A percentile compares a stretch with the other conserved stretches of the same genome.
These are phyloP conservation scores for Paracorniculantispora psalliotae DNA, from an alignment of 2,329 filamentous ascomycete genomes.

Conservation along the genomic window DNA sequence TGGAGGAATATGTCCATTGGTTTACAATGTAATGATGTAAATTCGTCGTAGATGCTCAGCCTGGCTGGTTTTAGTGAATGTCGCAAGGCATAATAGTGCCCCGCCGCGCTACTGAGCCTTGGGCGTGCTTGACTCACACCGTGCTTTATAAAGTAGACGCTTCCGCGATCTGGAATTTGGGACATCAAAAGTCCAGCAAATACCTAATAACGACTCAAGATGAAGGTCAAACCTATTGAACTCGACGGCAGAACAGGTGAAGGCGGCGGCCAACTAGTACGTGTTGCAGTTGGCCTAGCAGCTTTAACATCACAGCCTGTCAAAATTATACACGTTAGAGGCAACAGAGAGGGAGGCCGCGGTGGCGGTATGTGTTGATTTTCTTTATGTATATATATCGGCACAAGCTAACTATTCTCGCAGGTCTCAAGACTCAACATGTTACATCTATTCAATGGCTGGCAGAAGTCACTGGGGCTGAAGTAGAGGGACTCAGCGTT, in stretches of 20 bases:
- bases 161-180: not conserved
- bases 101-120: not conserved
- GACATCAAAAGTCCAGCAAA: not conserved
- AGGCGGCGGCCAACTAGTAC: slow-evolving; percentile 57
- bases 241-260: slow-evolving; percentile 56
- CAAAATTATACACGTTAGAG: slow-evolving; percentile 50
- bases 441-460: slow-evolving; percentile 52
- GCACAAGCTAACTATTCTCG: not conserved
- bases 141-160: not conserved
- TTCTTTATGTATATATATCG: not conserved
- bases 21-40: not conserved
- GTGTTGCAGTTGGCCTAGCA: slow-evolving; percentile 51
- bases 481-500: slow-evolving; percentile 44
- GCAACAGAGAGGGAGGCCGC: slow-evolving; percentile 38
- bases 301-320: slow-evolving; percentile 51
- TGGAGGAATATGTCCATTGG: not conserved
- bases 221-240: slow-evolving; percentile 34
- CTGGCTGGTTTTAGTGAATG: not conserved
- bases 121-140: slow-evolving; percentile 9
- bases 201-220: not conserved
- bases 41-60: not conserved
- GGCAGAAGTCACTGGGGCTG: slow-evolving; percentile 45
- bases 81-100: not conserved
- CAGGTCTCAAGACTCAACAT: slow-evolving; percentile 58
- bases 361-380: slow-evolving; percentile 24